Evolutionary conservation across 345 rosid genomes (phyloP).

Genomic region (Citrus maxima): DNA sequence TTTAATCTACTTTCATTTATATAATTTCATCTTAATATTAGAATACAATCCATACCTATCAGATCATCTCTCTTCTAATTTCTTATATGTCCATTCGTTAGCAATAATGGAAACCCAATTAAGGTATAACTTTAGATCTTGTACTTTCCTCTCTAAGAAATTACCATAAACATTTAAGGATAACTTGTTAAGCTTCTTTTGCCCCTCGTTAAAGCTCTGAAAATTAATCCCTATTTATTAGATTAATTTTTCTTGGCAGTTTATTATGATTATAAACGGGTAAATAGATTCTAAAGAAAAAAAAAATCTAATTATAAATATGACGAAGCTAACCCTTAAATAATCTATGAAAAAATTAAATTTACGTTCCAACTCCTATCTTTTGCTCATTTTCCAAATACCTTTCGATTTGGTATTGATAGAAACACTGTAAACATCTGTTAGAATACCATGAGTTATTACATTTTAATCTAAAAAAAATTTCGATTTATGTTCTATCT

Average conservation of each 20-base stretch:
- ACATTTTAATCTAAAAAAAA: background rate
- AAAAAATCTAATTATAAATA: background rate
- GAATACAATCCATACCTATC: background rate
- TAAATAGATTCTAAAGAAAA: too few relatives aligned
- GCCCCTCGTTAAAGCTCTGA: background rate
- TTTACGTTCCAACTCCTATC: background rate
- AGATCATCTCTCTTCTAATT: background rate
- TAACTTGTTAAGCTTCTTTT: background rate
- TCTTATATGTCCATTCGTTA: background rate
- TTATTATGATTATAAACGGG: background rate
- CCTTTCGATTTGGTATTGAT: background rate
- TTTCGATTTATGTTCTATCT: background rate
- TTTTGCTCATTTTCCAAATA: background rate
- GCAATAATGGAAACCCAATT: background rate
- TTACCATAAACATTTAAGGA: background rate
- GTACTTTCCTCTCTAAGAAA: background rate
- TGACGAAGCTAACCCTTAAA: background rate
- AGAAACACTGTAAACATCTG: background rate
- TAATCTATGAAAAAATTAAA: background rate
- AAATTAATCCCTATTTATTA: background rate
- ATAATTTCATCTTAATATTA: too few relatives aligned
- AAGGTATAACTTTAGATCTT: background rate
- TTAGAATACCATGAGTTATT: background rate
- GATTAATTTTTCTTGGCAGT: background rate
- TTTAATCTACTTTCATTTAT: background rate